Evolutionary conservation across 2,329 filamentous ascomycete species (phyloP).

Genomic region (Sclerotinia subarctica): DNA sequence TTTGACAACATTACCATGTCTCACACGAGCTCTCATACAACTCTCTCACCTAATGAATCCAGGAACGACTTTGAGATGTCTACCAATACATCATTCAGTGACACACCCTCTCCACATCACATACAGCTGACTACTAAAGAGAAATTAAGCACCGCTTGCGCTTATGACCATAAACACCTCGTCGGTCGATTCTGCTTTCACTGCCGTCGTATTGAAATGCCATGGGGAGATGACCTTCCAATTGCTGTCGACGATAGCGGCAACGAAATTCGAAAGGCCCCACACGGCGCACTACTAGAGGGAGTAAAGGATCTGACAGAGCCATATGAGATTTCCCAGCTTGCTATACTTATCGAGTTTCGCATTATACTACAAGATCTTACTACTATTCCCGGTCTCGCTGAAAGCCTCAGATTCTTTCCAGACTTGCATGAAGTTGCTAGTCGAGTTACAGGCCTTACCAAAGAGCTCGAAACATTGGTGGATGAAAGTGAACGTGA

Average conservation of each 20-base stretch:
- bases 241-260: neutral
- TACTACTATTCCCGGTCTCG: neutral
- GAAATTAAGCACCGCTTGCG: neutral
- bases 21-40: neutral
- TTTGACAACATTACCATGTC: accelerated
- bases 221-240: conserved; percentile 8
- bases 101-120: neutral
- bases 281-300: neutral
- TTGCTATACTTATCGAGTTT: neutral
- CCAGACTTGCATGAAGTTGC: neutral
- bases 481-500: neutral
- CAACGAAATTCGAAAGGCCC: neutral
- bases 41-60: too few relatives aligned
- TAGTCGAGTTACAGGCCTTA: neutral
- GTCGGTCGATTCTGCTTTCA: conserved; percentile 9
- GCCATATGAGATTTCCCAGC: neutral
- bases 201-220: conserved; percentile 1
- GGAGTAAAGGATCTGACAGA: neutral
- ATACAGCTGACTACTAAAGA: accelerated
- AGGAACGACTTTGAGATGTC: neutral
- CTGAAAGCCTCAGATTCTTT: neutral
- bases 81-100: neutral
- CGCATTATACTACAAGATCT: neutral
- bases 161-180: neutral
- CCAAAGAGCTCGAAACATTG: neutral